Percentiles rank a stretch among this genome's conserved stretches.
phyloP scores from a whole-genome alignment of 2,329 filamentous ascomycete species.

The Aspergillus fumigatus region DNA sequence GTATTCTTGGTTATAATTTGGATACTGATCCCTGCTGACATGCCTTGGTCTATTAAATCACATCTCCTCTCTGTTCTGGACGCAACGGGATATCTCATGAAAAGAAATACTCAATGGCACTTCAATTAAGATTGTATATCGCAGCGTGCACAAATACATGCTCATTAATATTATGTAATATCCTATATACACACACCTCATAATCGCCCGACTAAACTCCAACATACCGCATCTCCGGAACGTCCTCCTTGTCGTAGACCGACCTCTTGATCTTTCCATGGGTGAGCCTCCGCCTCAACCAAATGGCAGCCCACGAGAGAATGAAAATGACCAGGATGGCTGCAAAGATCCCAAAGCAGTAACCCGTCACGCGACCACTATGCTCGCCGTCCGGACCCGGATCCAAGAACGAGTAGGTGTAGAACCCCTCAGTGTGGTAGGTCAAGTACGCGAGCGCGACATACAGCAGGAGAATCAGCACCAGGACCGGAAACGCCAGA shows the following conservation, averaged over 20 bases:
- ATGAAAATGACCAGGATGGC: conserved; percentile 51
- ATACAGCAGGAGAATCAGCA: conserved; percentile 69
- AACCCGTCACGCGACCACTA: conserved; percentile 56
- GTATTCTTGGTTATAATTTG: background rate
- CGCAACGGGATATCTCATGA: background rate
- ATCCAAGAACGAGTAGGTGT: conserved; percentile 76
- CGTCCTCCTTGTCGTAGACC: conserved; percentile 12
- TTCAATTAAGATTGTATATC: background rate
- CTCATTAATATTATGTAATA: background rate
- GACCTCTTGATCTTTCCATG: conserved; percentile 22
- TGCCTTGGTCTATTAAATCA: background rate
- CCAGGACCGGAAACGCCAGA: conserved; percentile 62
- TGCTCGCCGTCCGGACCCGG: conserved; percentile 45
- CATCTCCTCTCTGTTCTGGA: background rate
- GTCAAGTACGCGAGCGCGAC: conserved; percentile 71
- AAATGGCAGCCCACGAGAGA: conserved; percentile 51
- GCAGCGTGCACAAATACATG: background rate
- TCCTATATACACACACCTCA: background rate
- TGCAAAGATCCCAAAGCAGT: conserved; percentile 57
- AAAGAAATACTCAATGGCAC: background rate
- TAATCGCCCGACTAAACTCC: background rate
- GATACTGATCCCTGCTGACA: background rate
- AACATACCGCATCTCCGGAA: conserved; percentile 7
- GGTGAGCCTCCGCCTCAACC: conserved; percentile 48
- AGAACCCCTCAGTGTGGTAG: conserved; percentile 64